Conservation (phyloP, 2,329 filamentous ascomycete genomes). For the Phyllosticta capitalensis region DNA sequence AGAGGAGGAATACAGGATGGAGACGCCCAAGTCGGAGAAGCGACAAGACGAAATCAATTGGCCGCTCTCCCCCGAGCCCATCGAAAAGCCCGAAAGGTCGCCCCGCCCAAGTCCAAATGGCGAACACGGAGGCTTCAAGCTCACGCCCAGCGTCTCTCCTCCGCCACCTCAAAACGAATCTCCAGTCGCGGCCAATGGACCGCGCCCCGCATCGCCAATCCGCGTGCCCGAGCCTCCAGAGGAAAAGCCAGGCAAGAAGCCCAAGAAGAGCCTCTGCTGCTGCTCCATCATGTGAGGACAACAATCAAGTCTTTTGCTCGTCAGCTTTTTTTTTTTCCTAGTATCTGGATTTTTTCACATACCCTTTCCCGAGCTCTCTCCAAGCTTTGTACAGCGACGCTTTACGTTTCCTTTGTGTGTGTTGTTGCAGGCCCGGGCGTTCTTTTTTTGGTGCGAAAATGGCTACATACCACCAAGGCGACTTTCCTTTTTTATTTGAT, state of each 20-base stretch:
- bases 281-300: conserved; percentile 60
- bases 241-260: conserved; percentile 38
- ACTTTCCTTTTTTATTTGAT: conserved; percentile 2
- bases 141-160: conserved; percentile 35
- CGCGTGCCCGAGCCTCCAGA: conserved; percentile 44
- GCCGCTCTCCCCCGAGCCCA: background rate
- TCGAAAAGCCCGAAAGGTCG: background rate
- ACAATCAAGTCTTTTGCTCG: background rate
- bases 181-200: conserved; percentile 20
- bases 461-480: conserved; percentile 1
- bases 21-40: conserved; percentile 17
- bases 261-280: conserved; percentile 55
- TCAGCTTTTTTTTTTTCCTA: background rate
- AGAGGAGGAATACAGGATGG: conserved; percentile 1
- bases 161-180: conserved; percentile 12
- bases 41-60: background rate
- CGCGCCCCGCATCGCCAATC: conserved; percentile 35
- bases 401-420: conserved; percentile 9
- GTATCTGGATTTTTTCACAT: conserved; percentile 9
- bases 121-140: conserved; percentile 37
- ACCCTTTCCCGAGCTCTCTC: conserved; percentile 7
- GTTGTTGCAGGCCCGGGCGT: conserved; percentile 1
- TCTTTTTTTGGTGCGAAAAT: conserved; percentile 7
- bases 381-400: conserved; percentile 10
- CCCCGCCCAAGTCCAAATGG: conserved; percentile 13